phyloP scores from a whole-genome alignment of 225 moss, liverwort and hornwort species.

The Physcomitrium patens region DNA sequence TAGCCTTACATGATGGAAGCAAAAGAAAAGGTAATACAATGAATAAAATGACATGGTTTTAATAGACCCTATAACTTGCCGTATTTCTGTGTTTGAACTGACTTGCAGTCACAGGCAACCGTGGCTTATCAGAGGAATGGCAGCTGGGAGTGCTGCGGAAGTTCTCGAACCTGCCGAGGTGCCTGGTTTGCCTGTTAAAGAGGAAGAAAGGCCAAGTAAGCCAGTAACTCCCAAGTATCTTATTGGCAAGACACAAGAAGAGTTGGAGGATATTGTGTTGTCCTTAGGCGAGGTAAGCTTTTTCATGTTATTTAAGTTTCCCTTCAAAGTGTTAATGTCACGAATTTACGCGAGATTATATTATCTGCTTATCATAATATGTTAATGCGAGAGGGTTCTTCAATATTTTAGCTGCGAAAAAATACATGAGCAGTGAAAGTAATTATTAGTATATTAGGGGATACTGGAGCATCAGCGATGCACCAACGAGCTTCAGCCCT shows the following conservation, averaged over 20 bases:
- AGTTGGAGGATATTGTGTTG: conserved; percentile 66
- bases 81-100: conserved; percentile 10
- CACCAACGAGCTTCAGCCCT: not conserved
- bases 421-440: not conserved
- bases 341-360: not conserved
- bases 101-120: conserved; percentile 42
- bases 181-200: conserved; percentile 24
- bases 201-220: conserved; percentile 29
- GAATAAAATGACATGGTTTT: conserved; percentile 14
- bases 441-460: not conserved
- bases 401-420: not conserved
- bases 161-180: conserved; percentile 30
- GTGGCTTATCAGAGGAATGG: conserved; percentile 51
- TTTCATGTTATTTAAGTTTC: conserved; percentile 2
- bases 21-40: not conserved
- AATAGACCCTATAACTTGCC: not conserved
- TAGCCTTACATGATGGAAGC: not conserved
- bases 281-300: conserved; percentile 68
- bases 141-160: conserved; percentile 49
- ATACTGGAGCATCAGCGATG: not conserved
- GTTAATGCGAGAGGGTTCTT: not conserved
- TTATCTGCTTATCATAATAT: not conserved
- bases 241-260: conserved; percentile 80
- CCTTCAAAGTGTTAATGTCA: not conserved
- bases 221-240: conserved; percentile 52